These are phyloP conservation scores for Coleophoma eucalyptorum DNA, from an alignment of 2,329 filamentous ascomycete species.

Conservation along the genomic window DNA sequence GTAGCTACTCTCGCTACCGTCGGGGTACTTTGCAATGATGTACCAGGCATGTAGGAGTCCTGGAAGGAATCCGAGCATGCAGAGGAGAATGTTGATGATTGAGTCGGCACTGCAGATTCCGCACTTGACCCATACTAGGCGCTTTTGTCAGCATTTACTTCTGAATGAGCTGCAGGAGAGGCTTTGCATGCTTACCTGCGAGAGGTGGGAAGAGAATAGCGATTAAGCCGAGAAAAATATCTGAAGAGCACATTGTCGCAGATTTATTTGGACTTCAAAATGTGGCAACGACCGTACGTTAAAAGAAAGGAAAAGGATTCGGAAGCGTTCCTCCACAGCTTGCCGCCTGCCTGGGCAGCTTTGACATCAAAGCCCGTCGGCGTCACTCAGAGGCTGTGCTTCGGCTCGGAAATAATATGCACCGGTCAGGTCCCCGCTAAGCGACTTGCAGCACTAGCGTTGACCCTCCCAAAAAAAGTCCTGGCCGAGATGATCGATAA, in stretches of 20 bases:
- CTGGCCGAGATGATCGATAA: slow-evolving; percentile 2
- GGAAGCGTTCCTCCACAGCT: background rate
- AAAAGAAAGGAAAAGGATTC: background rate
- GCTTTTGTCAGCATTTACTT: slow-evolving; percentile 17
- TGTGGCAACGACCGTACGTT: no score
- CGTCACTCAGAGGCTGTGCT: background rate
- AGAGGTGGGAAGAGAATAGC: slow-evolving; percentile 64
- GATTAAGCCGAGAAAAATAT: slow-evolving; percentile 61
- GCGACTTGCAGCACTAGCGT: background rate
- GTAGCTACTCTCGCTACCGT: slow-evolving; percentile 59
- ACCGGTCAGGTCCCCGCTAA: background rate
- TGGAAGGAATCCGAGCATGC: slow-evolving; percentile 72
- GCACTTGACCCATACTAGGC: slow-evolving; percentile 88
- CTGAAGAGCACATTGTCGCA: slow-evolving; percentile 50
- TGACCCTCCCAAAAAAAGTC: slow-evolving; percentile 1
- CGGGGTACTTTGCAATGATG: slow-evolving; percentile 89
- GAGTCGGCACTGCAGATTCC: slow-evolving; percentile 91
- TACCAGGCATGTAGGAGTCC: slow-evolving; percentile 96
- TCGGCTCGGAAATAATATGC: background rate
- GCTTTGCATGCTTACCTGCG: slow-evolving; percentile 45
- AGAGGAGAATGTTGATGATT: slow-evolving; percentile 92
- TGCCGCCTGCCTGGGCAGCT: background rate
- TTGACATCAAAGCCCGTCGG: background rate
- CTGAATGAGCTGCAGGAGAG: background rate
- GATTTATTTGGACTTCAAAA: background rate